Conservation (phyloP, 139 green algal species). For the Haematococcus lacustris region DNA sequence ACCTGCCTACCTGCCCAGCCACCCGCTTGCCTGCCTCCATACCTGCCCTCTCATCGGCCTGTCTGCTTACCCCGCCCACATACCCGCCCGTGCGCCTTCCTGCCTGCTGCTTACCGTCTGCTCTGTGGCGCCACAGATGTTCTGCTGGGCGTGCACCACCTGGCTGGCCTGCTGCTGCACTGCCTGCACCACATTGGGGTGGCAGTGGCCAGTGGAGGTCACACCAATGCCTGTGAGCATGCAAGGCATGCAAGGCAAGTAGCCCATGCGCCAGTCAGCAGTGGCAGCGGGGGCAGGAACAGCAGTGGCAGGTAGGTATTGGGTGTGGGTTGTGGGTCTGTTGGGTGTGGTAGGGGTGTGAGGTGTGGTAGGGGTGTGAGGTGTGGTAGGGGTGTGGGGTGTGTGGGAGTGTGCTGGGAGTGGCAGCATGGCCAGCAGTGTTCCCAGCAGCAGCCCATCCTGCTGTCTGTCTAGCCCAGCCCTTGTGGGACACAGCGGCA, state of each 20-base stretch:
- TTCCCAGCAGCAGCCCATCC: too few relatives aligned
- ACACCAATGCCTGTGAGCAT: constrained; percentile 36
- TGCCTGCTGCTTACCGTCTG: background rate
- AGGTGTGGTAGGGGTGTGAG: background rate
- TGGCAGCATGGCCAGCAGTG: too few relatives aligned
- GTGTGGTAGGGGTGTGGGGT: background rate
- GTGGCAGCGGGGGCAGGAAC: background rate
- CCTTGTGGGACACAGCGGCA: too few relatives aligned
- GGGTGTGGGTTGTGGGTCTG: background rate
- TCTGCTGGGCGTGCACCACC: constrained; percentile 78
- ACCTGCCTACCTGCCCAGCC: background rate
- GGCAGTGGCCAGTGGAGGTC: constrained; percentile 73
- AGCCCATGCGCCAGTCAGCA: background rate
- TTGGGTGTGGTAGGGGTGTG: background rate
- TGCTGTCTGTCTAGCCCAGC: too few relatives aligned
- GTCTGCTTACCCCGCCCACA: background rate
- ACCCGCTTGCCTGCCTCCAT: background rate
- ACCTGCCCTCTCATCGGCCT: background rate
- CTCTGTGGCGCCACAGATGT: constrained; percentile 53
- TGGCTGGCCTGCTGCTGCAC: constrained; percentile 59
- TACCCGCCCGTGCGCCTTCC: background rate
- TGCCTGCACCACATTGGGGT: constrained; percentile 70
- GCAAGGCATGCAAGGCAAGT: background rate
- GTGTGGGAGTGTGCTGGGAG: background rate
- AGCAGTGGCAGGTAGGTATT: too few relatives aligned